Evolutionary conservation across 305 asterid species (phyloP), one percentile per base, ranked within the genome.

Genomic region (Solanum hybrid): DNA sequence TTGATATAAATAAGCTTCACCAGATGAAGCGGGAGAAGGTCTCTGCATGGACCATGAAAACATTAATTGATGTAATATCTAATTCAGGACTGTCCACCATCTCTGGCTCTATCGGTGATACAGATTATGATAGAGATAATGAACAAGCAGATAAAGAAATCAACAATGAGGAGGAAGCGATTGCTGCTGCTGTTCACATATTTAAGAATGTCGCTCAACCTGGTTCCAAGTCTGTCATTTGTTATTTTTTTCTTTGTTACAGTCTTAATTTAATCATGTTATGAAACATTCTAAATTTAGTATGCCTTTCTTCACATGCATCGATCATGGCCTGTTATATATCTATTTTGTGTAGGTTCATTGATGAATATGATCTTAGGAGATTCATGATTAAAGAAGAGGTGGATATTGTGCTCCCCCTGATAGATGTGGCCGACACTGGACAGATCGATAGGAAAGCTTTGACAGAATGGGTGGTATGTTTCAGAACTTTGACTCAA

Each of bases 391-490:
- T 93, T 76, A 95, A 92, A 91, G 99, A 97, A 87, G 98, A 96
- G 93, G 97, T 94, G 73, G 98, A 96, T 78, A 37, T 94, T 22
- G 95, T 96, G 76, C 93, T 96, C 89, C 98, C 98, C 26, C 93
- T 97, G 96, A 95, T 96, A 83, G 98, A 96, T 78, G 95, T 91
- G 79, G 95, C 96, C 20, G 97, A 96, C 90, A 94, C 94, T 0
- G 96, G 98, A 89, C 92, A 89, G 86, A 96, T 97, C 68, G 95
- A 95, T 88, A 82, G 95, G 91, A 95, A 91, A 93, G 34, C 95
- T 89, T 92, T 97, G 83, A 96, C 93, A 2, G 98, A 96, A 29
- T 97, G 99, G 99, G 95, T 96, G 98, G 99, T 97, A 94, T 32
- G 96, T 75, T 37, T 79, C 57, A 36, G 5, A 79, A 79, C 32